Evolutionary conservation across 345 rosid genomes (phyloP), one percentile per base, ranked within the genome.

Genomic region (Cardiospermum halicacabum): DNA sequence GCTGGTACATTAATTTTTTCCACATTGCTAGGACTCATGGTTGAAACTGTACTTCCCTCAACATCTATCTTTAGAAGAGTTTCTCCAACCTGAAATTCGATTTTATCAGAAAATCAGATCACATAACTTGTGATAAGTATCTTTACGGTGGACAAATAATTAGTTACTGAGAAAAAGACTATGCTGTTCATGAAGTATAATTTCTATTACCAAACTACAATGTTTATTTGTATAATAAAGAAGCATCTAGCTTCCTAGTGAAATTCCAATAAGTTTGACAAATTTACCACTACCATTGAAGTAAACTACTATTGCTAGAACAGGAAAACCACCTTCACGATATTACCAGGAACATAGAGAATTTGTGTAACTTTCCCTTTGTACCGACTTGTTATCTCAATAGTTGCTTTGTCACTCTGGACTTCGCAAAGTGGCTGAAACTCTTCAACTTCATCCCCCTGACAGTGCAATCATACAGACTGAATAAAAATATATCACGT

Each of bases 351-450:
- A 80, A 62, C 63, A 69, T 86, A 77, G 32, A 75, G 78, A 60
- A 90, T 64, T 47, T 74, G 69, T 58, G 79, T 75, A 49, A 86
- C 86, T 80, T 82, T 93, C 45, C 98, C 98, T 62, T 80, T 82
- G 71, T 88, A 93, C n/a, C 97, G 90, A 58, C 98, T 93, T 0
- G 98, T 93, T 48, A 93, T 93, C 74, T 88, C 96, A 53, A 93
- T 90, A 0, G 97, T 90, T 39, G 98, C 98, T 74, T 93, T 93
- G 75, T 93, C 98, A 19, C 98, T 93, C 73, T 93, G 98, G 68
- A 93, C 97, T 85, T 90, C 98, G 60, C 98, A 90, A 5, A 90
- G 78, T n/a, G 89, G 96, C 69, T 93, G 96, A 77, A 90, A 90
- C 77, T 93, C 98, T 57, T 90, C 97, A 11, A 93, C 75, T 71